Evolutionary conservation across 202 grass and related monocot genomes (phyloP).

Genomic region (Panicum hallii): DNA sequence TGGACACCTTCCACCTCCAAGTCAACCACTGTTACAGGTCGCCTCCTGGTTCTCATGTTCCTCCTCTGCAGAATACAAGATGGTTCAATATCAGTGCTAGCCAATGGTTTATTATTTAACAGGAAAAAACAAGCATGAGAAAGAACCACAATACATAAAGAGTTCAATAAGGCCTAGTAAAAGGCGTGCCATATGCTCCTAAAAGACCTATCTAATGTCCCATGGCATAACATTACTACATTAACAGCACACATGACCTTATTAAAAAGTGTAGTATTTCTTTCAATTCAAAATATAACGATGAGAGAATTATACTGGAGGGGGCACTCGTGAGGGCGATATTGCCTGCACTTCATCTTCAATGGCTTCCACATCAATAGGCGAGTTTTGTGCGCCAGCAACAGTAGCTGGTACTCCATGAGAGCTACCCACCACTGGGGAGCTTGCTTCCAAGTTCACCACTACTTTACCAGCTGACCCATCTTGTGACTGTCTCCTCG

Average conservation of each 20-base stretch:
- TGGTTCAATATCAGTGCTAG: background rate
- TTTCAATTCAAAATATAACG: background rate
- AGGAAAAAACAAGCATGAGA: background rate
- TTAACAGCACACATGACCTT: background rate
- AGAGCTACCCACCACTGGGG: slow-evolving; percentile 16
- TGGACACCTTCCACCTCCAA: slow-evolving; percentile 37
- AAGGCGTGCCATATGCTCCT: background rate
- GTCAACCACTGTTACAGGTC: slow-evolving; percentile 52
- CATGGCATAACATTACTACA: background rate
- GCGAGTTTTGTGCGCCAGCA: slow-evolving; percentile 41
- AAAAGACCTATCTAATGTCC: background rate
- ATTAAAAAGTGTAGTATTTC: background rate
- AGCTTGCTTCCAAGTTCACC: slow-evolving; percentile 37
- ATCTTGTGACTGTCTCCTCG: slow-evolving; percentile 36
- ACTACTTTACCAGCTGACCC: slow-evolving; percentile 48
- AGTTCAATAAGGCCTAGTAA: slow-evolving; percentile 4
- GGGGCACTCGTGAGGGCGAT: slow-evolving; percentile 55
- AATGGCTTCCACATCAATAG: slow-evolving; percentile 68
- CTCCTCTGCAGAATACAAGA: slow-evolving; percentile 57
- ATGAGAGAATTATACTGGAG: slow-evolving; percentile 38
- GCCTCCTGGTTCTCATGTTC: slow-evolving; percentile 45
- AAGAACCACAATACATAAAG: background rate
- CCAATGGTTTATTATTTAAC: background rate
- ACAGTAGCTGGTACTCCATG: background rate
- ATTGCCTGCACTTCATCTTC: slow-evolving; percentile 68